phyloP scores from a whole-genome alignment of 176 grass and related monocot species.

The Zoysia pacifica region DNA sequence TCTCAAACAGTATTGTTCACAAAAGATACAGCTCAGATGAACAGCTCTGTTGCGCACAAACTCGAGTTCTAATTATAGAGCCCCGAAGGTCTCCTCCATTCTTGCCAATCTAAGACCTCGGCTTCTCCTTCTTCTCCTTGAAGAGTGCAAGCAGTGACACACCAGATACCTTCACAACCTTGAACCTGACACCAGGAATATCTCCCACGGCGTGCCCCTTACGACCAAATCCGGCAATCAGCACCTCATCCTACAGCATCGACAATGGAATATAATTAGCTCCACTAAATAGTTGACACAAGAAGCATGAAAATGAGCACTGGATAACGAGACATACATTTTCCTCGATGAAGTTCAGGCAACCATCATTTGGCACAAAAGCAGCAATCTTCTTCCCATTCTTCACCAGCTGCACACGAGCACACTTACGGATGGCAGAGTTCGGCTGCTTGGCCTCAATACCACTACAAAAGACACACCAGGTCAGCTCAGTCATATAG shows the following conservation, averaged over 20 bases:
- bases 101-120: slow-evolving; percentile 52
- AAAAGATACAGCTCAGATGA: slow-evolving; percentile 33
- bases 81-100: slow-evolving; percentile 27
- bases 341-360: slow-evolving; percentile 60
- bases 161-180: slow-evolving; percentile 77
- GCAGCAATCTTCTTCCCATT: slow-evolving; percentile 73
- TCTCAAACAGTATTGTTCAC: slow-evolving; percentile 20
- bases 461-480: slow-evolving; percentile 37
- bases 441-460: slow-evolving; percentile 74
- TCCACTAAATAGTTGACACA: background rate
- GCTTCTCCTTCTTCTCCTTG: slow-evolving; percentile 66
- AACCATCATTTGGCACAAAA: slow-evolving; percentile 69
- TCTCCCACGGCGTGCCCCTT: slow-evolving; percentile 65
- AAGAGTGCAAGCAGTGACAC: slow-evolving; percentile 60
- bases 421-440: slow-evolving; percentile 72
- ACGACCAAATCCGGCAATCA: slow-evolving; percentile 66
- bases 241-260: slow-evolving; percentile 58
- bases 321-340: slow-evolving; percentile 37
- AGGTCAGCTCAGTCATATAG: background rate
- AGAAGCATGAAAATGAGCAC: background rate
- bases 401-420: slow-evolving; percentile 66
- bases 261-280: background rate
- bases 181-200: slow-evolving; percentile 71
- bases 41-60: slow-evolving; percentile 22
- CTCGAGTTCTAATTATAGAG: slow-evolving; percentile 4